These are phyloP conservation scores for Cladorrhinum sp. DNA, from an alignment of 2,329 filamentous ascomycete species.

Conservation along the genomic window DNA sequence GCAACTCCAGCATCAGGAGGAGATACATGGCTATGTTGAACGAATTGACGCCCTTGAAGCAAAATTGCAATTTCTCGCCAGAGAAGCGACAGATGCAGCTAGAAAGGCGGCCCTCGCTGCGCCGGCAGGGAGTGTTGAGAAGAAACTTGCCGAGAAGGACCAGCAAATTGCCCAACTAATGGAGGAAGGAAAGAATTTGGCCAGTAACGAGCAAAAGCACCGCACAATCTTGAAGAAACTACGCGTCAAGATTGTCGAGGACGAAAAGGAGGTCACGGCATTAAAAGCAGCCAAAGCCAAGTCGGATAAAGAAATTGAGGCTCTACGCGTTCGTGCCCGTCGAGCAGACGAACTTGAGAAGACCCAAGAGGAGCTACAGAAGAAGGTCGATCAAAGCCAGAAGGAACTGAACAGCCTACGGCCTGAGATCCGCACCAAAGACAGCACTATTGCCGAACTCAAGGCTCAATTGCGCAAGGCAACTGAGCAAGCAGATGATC, in stretches of 20 bases:
- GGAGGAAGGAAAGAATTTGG: constrained; percentile 87
- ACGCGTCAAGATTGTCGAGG: constrained; percentile 60
- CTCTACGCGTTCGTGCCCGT: constrained; percentile 46
- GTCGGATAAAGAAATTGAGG: constrained; percentile 48
- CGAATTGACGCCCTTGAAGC: constrained; percentile 88
- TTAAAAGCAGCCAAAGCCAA: constrained; percentile 59
- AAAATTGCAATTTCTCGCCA: constrained; percentile 84
- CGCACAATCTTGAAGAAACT: constrained; percentile 80
- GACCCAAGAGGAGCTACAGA: constrained; percentile 48
- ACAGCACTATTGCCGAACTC: constrained; percentile 63
- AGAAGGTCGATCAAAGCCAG: constrained; percentile 56
- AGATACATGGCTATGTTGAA: constrained; percentile 79
- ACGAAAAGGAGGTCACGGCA: constrained; percentile 62
- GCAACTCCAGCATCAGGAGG: constrained; percentile 67
- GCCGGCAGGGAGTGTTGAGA: constrained; percentile 64
- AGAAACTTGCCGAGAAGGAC: constrained; percentile 83
- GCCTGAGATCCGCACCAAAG: constrained; percentile 61
- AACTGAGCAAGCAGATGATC: constrained; percentile 61
- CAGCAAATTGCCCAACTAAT: constrained; percentile 85
- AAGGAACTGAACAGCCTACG: constrained; percentile 52
- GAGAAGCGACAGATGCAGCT: constrained; percentile 73
- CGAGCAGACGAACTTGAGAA: constrained; percentile 56
- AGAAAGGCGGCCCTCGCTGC: constrained; percentile 64
- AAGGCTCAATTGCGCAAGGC: constrained; percentile 67
- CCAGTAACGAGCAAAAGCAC: constrained; percentile 81